A percentile compares a stretch with the other conserved stretches of the same genome.
Evolutionary conservation across 2,329 filamentous ascomycete genomes (phyloP).

Genomic region (Ophiostoma himal-ulmi): DNA sequence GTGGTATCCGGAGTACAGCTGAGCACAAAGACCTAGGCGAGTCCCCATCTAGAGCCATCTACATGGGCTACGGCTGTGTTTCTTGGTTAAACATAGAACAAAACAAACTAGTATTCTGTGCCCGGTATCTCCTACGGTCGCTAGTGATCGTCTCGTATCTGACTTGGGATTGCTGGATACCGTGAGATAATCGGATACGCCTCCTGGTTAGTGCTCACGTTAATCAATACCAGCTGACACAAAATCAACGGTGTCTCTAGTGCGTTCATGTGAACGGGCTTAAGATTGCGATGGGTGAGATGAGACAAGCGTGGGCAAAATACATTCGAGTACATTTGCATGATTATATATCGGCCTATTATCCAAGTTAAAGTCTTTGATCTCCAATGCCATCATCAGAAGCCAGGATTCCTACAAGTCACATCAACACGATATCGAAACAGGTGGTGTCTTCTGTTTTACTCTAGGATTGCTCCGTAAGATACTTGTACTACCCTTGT

Average conservation of each 20-base stretch:
- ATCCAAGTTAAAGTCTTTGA: too few species aligned
- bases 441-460: not conserved
- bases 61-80: not conserved
- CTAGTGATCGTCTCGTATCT: not conserved
- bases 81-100: not conserved
- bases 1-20: slow-evolving; percentile 5
- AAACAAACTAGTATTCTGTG: not conserved
- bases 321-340: not conserved
- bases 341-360: not conserved
- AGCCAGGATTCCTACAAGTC: not conserved
- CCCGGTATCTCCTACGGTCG: not conserved
- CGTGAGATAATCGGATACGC: not conserved
- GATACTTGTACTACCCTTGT: not conserved
- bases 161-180: not conserved
- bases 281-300: not conserved
- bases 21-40: not conserved
- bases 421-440: not conserved
- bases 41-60: not conserved
- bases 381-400: too few species aligned
- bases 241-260: not conserved
- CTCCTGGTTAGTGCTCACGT: not conserved
- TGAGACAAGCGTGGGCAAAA: not conserved
- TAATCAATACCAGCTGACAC: not conserved
- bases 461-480: not conserved
- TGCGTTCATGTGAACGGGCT: not conserved